Conservation (phyloP, 495 filamentous ascomycete species). For the Talaromyces wortmannii region DNA sequence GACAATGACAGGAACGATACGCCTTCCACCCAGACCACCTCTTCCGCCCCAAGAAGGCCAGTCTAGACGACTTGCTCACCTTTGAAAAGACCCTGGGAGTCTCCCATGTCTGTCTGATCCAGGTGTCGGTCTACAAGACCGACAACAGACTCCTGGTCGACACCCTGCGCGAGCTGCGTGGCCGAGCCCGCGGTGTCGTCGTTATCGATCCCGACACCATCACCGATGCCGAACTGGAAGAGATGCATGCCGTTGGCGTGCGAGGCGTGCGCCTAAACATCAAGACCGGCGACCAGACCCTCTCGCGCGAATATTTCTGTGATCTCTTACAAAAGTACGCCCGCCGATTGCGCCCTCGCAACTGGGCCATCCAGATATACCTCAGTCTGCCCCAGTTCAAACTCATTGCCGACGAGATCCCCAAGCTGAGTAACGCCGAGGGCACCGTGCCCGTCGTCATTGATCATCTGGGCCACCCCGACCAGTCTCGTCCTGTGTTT, state of each 20-base stretch:
- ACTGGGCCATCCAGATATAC: constrained; percentile 2
- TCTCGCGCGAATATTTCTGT: background rate
- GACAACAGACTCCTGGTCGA: background rate
- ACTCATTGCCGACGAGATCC: background rate
- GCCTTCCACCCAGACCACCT: background rate
- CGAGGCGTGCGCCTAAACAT: constrained; percentile 1
- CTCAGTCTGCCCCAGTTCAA: background rate
- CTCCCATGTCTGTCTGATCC: background rate
- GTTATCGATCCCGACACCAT: constrained; percentile 1
- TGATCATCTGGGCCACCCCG: constrained; percentile 10
- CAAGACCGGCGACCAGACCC: background rate
- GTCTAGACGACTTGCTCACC: background rate
- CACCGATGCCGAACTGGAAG: background rate
- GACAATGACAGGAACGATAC: background rate
- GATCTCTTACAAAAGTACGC: background rate
- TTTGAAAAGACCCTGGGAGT: background rate
- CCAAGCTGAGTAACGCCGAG: background rate
- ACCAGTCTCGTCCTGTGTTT: background rate
- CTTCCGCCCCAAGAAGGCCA: background rate
- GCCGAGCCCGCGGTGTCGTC: background rate
- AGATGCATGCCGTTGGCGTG: background rate
- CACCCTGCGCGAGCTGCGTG: background rate
- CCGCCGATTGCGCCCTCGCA: background rate
- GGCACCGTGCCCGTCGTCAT: background rate
- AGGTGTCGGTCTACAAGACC: background rate